These are phyloP conservation scores for Cladorrhinum sp. DNA, from an alignment of 2,329 filamentous ascomycete species.

Conservation along the genomic window DNA sequence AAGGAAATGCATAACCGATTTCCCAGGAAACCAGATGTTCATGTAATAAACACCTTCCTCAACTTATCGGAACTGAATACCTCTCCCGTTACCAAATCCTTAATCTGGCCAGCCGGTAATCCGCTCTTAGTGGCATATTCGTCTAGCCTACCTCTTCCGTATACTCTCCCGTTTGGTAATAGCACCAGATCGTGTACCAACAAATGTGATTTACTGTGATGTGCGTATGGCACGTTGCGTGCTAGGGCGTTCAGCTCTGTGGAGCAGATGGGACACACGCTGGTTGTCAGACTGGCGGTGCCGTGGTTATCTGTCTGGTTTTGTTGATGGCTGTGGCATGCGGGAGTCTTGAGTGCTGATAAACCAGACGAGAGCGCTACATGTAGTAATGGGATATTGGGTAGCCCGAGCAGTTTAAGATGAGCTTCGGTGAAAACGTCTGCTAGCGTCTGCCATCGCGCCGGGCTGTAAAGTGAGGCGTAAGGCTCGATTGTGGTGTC, in stretches of 20 bases:
- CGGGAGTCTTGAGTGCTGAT: slow-evolving; percentile 91
- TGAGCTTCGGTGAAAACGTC: slow-evolving; percentile 81
- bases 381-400: slow-evolving; percentile 79
- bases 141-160: slow-evolving; percentile 70
- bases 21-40: not conserved
- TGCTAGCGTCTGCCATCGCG: slow-evolving; percentile 74
- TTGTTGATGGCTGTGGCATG: slow-evolving; percentile 61
- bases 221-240: slow-evolving; percentile 83
- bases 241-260: slow-evolving; percentile 93
- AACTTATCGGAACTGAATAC: slow-evolving; percentile 60
- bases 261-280: slow-evolving; percentile 91
- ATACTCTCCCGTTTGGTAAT: slow-evolving; percentile 82
- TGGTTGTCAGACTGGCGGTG: slow-evolving; percentile 58
- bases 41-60: slow-evolving; percentile 91
- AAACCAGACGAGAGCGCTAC: slow-evolving; percentile 87
- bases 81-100: slow-evolving; percentile 75
- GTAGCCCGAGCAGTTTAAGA: slow-evolving; percentile 79
- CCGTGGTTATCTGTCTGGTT: slow-evolving; percentile 26
- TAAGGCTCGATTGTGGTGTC: slow-evolving; percentile 49
- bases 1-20: no score
- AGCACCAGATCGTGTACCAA: slow-evolving; percentile 82
- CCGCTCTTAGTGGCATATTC: slow-evolving; percentile 79
- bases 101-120: slow-evolving; percentile 62
- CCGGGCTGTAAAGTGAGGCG: slow-evolving; percentile 55
- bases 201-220: slow-evolving; percentile 86